Percentiles rank a stretch among this genome's conserved stretches.
These are phyloP conservation scores for Umbelopsis sp. DNA, from an alignment of 371 early-diverging fungal species.

Conservation along the genomic window DNA sequence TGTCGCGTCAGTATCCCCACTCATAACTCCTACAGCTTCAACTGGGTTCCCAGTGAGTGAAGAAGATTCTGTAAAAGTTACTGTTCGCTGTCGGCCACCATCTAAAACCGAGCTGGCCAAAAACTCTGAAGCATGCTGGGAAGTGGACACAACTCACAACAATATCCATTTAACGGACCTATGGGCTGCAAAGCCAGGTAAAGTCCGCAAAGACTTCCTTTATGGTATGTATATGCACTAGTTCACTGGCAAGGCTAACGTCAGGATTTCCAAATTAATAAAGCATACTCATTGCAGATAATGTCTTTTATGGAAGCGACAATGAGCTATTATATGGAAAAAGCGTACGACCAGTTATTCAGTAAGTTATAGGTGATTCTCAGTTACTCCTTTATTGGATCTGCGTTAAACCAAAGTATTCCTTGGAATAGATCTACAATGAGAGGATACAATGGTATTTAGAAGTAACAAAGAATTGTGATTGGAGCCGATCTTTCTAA, in stretches of 20 bases:
- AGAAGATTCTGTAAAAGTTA: slow-evolving; percentile 34
- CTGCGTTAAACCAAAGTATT: background rate
- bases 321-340: slow-evolving; percentile 35
- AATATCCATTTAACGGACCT: slow-evolving; percentile 29
- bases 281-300: slow-evolving; percentile 23
- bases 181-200: slow-evolving; percentile 20
- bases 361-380: slow-evolving; percentile 24
- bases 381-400: slow-evolving; percentile 33
- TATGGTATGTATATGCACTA: slow-evolving; percentile 21
- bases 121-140: slow-evolving; percentile 25
- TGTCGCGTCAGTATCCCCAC: slow-evolving; percentile 10
- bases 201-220: slow-evolving; percentile 24
- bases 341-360: slow-evolving; percentile 39
- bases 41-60: slow-evolving; percentile 11
- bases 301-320: slow-evolving; percentile 36
- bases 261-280: background rate
- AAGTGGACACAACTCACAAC: slow-evolving; percentile 19
- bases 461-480: background rate
- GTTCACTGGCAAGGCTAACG: background rate
- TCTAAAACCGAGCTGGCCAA: slow-evolving; percentile 21
- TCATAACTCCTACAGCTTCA: slow-evolving; percentile 17
- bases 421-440: slow-evolving; percentile 15
- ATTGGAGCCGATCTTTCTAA: background rate
- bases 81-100: slow-evolving; percentile 36
- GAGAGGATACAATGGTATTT: slow-evolving; percentile 31